These are phyloP conservation scores for Rostrohypoxylon terebratum DNA, from an alignment of 495 filamentous ascomycete species.

Conservation along the genomic window DNA sequence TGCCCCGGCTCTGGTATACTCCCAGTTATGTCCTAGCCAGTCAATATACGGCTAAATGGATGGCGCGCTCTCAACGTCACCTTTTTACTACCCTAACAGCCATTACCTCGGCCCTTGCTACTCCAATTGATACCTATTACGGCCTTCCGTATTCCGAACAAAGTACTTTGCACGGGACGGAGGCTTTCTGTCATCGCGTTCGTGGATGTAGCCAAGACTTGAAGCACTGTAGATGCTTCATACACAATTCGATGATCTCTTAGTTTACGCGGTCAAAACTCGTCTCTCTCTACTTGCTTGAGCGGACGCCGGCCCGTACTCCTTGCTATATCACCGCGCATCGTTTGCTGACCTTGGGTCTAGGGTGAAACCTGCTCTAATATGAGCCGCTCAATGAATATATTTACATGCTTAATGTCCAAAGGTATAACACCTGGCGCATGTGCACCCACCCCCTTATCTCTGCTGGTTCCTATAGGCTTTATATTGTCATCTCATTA, in stretches of 20 bases:
- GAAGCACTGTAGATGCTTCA: conserved; percentile 41
- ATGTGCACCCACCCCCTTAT: conserved; percentile 32
- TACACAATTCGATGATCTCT: conserved; percentile 41
- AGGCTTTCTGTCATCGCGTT: conserved; percentile 32
- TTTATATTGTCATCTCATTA: not conserved
- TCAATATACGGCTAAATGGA: conserved; percentile 53
- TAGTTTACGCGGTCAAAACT: conserved; percentile 34
- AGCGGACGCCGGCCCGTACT: conserved; percentile 39
- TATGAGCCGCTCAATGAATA: conserved; percentile 31
- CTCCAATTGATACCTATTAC: conserved; percentile 41
- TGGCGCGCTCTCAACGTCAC: conserved; percentile 42
- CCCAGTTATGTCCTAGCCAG: conserved; percentile 27
- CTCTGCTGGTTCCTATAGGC: conserved; percentile 23
- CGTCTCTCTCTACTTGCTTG: conserved; percentile 4
- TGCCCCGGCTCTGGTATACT: conserved; percentile 44
- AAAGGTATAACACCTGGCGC: conserved; percentile 17
- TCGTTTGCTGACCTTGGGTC: conserved; percentile 21
- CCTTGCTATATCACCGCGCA: conserved; percentile 38
- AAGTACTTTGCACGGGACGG: conserved; percentile 40
- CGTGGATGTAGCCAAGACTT: conserved; percentile 42
- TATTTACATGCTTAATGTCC: conserved; percentile 40
- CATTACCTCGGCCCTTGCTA: conserved; percentile 44
- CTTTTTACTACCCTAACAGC: conserved; percentile 39
- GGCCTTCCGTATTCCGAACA: conserved; percentile 49
- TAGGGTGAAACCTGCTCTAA: conserved; percentile 28